Percentiles rank a stretch among this genome's conserved stretches.
Conservation (phyloP, 2,329 filamentous ascomycete species). For the Aspergillus unguis region DNA sequence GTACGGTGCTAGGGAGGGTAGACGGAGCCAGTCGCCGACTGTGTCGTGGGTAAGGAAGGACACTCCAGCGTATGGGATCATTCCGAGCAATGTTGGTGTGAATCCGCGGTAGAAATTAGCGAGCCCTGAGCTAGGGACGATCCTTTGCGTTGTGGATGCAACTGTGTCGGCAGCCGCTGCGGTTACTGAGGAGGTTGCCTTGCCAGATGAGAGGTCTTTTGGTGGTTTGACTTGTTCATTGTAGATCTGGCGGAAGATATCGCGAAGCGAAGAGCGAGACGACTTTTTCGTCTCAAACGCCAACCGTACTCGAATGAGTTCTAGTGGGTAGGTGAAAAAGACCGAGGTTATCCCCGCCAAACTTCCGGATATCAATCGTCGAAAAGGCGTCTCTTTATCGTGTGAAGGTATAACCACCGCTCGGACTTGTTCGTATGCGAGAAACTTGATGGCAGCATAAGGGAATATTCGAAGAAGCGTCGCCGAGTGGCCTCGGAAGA, state of each 20-base stretch:
- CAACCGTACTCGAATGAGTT: slow-evolving; percentile 85
- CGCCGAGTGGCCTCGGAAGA: slow-evolving; percentile 92
- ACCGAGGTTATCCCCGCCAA: slow-evolving; percentile 76
- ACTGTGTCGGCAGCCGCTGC: slow-evolving; percentile 36
- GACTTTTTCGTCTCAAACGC: slow-evolving; percentile 88
- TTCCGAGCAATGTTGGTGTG: slow-evolving; percentile 81
- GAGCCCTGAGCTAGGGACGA: slow-evolving; percentile 65
- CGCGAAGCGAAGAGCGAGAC: slow-evolving; percentile 64
- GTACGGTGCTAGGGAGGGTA: slow-evolving; percentile 62
- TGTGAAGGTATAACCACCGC: slow-evolving; percentile 67
- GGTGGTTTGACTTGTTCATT: slow-evolving; percentile 60
- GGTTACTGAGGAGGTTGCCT: slow-evolving; percentile 39
- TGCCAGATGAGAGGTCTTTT: slow-evolving; percentile 28
- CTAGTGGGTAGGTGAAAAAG: slow-evolving; percentile 92
- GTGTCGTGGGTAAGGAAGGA: slow-evolving; percentile 96
- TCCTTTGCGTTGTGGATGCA: slow-evolving; percentile 45
- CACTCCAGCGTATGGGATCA: slow-evolving; percentile 94
- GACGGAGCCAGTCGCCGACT: slow-evolving; percentile 76
- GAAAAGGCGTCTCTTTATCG: slow-evolving; percentile 73
- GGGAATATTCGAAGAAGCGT: slow-evolving; percentile 93
- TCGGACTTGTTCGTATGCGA: slow-evolving; percentile 95
- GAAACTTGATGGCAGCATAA: slow-evolving; percentile 95
- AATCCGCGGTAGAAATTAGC: slow-evolving; percentile 96
- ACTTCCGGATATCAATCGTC: slow-evolving; percentile 55
- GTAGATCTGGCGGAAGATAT: slow-evolving; percentile 85